These are phyloP conservation scores for Zea luxurians DNA, from an alignment of 176 grass and related monocot genomes.

Conservation along the genomic window DNA sequence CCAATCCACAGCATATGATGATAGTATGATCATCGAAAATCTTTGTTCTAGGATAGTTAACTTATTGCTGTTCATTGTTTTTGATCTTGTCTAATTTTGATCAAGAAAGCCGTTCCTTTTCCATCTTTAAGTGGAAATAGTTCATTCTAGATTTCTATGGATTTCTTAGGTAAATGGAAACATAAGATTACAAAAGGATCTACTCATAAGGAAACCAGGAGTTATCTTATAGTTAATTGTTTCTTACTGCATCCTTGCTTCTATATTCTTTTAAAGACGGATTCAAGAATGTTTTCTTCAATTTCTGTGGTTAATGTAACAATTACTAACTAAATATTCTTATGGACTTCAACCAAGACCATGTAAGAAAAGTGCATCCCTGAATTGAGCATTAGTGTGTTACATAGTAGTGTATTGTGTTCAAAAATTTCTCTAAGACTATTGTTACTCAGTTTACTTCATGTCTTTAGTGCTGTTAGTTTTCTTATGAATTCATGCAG, in stretches of 20 bases:
- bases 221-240: not conserved
- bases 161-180: not conserved
- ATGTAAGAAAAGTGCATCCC: constrained; percentile 5
- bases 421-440: not conserved
- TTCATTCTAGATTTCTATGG: not conserved
- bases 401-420: not conserved
- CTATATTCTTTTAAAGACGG: not conserved
- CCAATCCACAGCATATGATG: constrained; percentile 13
- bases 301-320: constrained; percentile 19
- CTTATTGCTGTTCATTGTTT: constrained; percentile 17
- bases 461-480: not conserved
- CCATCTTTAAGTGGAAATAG: constrained; percentile 11
- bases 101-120: not conserved
- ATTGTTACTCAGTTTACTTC: not conserved
- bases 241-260: not conserved
- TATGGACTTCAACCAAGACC: constrained; percentile 3
- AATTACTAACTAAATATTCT: constrained; percentile 9
- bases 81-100: constrained; percentile 16
- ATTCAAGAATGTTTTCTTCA: not conserved
- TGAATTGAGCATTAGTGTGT: constrained; percentile 18
- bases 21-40: not conserved
- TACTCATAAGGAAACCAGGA: not conserved
- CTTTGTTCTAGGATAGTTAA: not conserved
- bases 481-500: constrained; percentile 12
- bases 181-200: constrained; percentile 15